Percentiles rank a stretch among this genome's conserved stretches.
phyloP scores from a whole-genome alignment of 164 flowering plant genomes.

The Akebia trifoliata region DNA sequence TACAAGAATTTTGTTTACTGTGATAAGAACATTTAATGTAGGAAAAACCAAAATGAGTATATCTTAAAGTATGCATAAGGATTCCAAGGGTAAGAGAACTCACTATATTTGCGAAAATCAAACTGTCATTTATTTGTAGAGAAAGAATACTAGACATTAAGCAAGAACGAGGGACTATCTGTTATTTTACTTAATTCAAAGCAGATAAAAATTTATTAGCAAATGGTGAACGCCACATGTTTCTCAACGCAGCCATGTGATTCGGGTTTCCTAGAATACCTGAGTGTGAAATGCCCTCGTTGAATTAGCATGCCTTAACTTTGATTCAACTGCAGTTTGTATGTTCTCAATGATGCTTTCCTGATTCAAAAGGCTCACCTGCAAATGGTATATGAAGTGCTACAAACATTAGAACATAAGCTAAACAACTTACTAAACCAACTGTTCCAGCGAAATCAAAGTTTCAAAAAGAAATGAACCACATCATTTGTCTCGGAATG shows the following conservation, averaged over 20 bases:
- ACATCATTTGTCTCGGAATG: too few relatives aligned
- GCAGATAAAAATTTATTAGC: neutral
- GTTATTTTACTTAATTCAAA: too few relatives aligned
- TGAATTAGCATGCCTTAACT: conserved; percentile 67
- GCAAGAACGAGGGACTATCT: too few relatives aligned
- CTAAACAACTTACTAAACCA: neutral
- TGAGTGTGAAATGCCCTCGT: conserved; percentile 66
- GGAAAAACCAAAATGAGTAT: too few relatives aligned
- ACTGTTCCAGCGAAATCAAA: neutral
- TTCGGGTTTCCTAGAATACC: conserved; percentile 31
- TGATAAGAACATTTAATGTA: too few relatives aligned
- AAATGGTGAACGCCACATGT: neutral
- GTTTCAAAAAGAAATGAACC: neutral
- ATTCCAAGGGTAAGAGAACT: too few relatives aligned
- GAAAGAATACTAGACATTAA: too few relatives aligned
- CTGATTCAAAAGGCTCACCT: conserved; percentile 96
- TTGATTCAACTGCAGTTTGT: conserved; percentile 67
- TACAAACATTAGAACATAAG: neutral
- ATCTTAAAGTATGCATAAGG: too few relatives aligned
- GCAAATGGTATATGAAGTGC: conserved; percentile 20
- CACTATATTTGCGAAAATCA: too few relatives aligned
- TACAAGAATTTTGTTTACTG: too few relatives aligned
- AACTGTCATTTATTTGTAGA: too few relatives aligned
- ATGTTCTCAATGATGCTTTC: conserved; percentile 82
- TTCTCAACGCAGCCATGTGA: neutral